These are phyloP conservation scores for Zoysia pacifica DNA, from an alignment of 176 grass and related monocot genomes.

Conservation along the genomic window DNA sequence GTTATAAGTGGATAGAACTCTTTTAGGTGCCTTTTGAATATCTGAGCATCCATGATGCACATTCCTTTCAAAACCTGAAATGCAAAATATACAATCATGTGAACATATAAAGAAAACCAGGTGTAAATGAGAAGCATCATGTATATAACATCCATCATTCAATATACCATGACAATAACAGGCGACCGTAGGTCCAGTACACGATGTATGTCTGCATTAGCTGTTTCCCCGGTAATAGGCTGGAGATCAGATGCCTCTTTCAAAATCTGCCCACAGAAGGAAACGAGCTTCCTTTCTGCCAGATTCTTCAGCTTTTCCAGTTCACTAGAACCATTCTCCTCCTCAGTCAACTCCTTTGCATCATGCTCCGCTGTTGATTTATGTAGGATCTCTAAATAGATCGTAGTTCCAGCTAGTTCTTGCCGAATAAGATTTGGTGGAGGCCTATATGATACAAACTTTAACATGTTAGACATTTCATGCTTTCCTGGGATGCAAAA, in stretches of 20 bases:
- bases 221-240: conserved; percentile 64
- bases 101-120: neutral
- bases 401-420: conserved; percentile 89
- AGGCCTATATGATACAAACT: conserved; percentile 60
- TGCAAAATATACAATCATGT: conserved; percentile 19
- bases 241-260: conserved; percentile 96
- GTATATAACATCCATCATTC: conserved; percentile 11
- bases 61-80: conserved; percentile 94
- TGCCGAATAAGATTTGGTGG: conserved; percentile 94
- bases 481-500: conserved; percentile 14
- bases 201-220: conserved; percentile 77
- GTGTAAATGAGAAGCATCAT: conserved; percentile 20
- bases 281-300: conserved; percentile 89
- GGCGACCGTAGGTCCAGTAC: conserved; percentile 89
- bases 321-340: conserved; percentile 44
- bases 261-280: conserved; percentile 89
- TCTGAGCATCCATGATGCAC: conserved; percentile 84
- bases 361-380: conserved; percentile 69
- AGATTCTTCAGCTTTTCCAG: conserved; percentile 74
- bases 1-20: conserved; percentile 98
- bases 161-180: conserved; percentile 94
- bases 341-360: conserved; percentile 36
- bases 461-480: conserved; percentile 39
- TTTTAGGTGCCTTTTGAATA: conserved; percentile 93
- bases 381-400: conserved; percentile 97